phyloP scores from a whole-genome alignment of 768 basidiomycete genomes.

The Paxillus ammoniavirescens region DNA sequence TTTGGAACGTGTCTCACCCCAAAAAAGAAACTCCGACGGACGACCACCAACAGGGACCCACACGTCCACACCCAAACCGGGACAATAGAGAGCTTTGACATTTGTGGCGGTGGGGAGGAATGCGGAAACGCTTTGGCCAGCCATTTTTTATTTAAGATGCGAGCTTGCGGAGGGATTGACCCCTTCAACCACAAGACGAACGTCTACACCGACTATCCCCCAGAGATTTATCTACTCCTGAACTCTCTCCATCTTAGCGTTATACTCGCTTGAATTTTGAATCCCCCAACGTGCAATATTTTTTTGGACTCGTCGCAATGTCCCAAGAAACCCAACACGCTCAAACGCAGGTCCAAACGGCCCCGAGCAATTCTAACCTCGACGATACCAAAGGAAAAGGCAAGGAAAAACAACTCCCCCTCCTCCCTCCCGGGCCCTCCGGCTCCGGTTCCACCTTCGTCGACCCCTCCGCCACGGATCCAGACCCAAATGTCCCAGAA shows the following conservation, averaged over 20 bases:
- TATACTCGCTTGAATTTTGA: neutral
- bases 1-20: too few relatives aligned
- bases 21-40: neutral
- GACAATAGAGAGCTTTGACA: neutral
- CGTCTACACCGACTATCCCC: neutral
- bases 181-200: neutral
- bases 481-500: neutral
- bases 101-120: too few relatives aligned
- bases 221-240: neutral
- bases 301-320: neutral
- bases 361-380: neutral
- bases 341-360: neutral
- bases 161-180: neutral
- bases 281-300: neutral
- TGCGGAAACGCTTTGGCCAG: neutral
- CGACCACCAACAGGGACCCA: neutral
- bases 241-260: neutral
- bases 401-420: conserved; percentile 1
- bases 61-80: neutral
- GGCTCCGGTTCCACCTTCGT: neutral
- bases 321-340: neutral
- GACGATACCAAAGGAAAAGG: conserved; percentile 3
- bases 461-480: neutral
- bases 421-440: neutral
- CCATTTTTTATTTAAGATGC: neutral